These are phyloP conservation scores for Phyllosticta paracitricarpa DNA, from an alignment of 2,329 filamentous ascomycete genomes.

Conservation along the genomic window DNA sequence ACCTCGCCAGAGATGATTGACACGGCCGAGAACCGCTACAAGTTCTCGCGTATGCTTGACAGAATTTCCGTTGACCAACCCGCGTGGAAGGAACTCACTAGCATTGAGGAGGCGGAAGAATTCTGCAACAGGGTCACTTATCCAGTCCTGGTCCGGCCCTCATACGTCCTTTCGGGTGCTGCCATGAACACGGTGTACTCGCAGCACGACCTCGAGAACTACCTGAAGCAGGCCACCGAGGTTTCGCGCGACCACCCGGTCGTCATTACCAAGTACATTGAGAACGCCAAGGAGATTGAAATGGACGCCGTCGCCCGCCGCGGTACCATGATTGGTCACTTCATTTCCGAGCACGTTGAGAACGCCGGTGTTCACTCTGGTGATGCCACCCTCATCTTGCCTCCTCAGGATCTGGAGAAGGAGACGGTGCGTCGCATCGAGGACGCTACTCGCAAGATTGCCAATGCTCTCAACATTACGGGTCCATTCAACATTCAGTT, in stretches of 20 bases:
- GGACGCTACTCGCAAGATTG: slow-evolving; percentile 92
- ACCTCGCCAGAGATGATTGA: slow-evolving; percentile 99
- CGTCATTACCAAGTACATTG: slow-evolving; percentile 98
- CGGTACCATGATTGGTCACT: slow-evolving; percentile 84
- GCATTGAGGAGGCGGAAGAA: slow-evolving; percentile 75
- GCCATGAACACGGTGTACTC: slow-evolving; percentile 99
- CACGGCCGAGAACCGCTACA: slow-evolving; percentile 92
- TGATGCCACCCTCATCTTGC: slow-evolving; percentile 89
- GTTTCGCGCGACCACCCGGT: slow-evolving; percentile 94
- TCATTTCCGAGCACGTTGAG: slow-evolving; percentile 97
- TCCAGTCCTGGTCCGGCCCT: slow-evolving; percentile 88
- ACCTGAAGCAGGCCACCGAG: slow-evolving; percentile 80
- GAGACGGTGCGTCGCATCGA: slow-evolving; percentile 88
- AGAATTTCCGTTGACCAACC: slow-evolving; percentile 92
- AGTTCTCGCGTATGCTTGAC: slow-evolving; percentile 97
- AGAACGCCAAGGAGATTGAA: slow-evolving; percentile 98
- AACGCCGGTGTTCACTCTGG: slow-evolving; percentile 98
- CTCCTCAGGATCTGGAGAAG: slow-evolving; percentile 81
- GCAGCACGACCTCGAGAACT: slow-evolving; percentile 79
- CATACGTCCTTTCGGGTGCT: slow-evolving; percentile 91
- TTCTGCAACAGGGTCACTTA: slow-evolving; percentile 89
- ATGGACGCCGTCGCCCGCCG: slow-evolving; percentile 96
- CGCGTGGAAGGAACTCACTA: slow-evolving; percentile 95
- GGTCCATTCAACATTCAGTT: slow-evolving; percentile 99
- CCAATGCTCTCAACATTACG: slow-evolving; percentile 84